Percentiles rank a stretch among this genome's conserved stretches.
Evolutionary conservation across 805 yeast genomes (phyloP).

Genomic region (Candida qinlingensis): DNA sequence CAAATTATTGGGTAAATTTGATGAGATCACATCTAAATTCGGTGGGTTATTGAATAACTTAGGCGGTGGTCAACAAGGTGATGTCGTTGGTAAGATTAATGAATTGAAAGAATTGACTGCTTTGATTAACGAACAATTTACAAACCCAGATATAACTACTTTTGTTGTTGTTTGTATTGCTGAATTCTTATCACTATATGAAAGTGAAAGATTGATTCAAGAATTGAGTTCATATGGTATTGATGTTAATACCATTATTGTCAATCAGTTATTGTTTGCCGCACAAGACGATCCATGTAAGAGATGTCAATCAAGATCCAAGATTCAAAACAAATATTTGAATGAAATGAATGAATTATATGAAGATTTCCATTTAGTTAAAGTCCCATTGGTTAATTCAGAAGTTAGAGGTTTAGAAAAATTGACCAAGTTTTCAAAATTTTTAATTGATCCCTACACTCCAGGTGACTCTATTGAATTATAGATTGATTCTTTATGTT

Average conservation of each 20-base stretch:
- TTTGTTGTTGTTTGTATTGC: conserved; percentile 96
- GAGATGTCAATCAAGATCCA: conserved; percentile 88
- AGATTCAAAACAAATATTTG: conserved; percentile 92
- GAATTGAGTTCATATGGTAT: conserved; percentile 91
- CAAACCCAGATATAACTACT: conserved; percentile 93
- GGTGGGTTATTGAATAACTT: conserved; percentile 85
- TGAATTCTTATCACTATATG: conserved; percentile 92
- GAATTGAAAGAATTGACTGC: conserved; percentile 76
- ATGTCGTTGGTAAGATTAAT: conserved; percentile 71
- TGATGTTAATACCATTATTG: conserved; percentile 95
- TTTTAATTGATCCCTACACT: conserved; percentile 71
- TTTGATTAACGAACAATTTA: conserved; percentile 91
- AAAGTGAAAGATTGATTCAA: conserved; percentile 96
- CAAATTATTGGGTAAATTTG: conserved; percentile 79
- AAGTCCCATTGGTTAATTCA: conserved; percentile 90
- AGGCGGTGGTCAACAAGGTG: conserved; percentile 63
- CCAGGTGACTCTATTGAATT: conserved; percentile 38
- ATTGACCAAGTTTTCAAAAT: conserved; percentile 76
- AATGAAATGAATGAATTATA: conserved; percentile 94
- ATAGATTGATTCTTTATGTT: neutral
- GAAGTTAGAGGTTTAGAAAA: conserved; percentile 93
- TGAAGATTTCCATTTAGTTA: conserved; percentile 94
- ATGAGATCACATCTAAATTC: conserved; percentile 76
- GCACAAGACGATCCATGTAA: conserved; percentile 70
- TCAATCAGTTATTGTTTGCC: conserved; percentile 90